A percentile compares a stretch with the other conserved stretches of the same genome.
These are phyloP conservation scores for Entelexis sorbosivorans DNA, from an alignment of 1,139 yeast species.

Conservation along the genomic window DNA sequence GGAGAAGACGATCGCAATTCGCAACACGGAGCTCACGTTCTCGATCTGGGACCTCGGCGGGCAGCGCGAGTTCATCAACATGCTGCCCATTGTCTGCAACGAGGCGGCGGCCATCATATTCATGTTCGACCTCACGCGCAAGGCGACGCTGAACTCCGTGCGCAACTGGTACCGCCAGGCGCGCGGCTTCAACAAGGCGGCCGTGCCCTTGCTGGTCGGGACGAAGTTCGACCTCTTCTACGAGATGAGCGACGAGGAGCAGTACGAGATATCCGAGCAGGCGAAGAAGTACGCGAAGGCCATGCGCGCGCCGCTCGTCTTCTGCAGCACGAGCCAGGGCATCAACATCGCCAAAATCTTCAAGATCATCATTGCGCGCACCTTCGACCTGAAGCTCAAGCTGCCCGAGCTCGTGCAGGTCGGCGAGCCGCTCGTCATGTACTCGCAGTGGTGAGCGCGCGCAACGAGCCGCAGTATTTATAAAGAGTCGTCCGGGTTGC, in stretches of 20 bases:
- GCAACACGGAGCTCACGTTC: constrained; percentile 82
- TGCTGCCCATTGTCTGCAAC: constrained; percentile 87
- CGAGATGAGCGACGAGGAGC: constrained; percentile 69
- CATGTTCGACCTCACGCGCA: constrained; percentile 84
- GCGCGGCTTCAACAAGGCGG: constrained; percentile 76
- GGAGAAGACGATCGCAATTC: constrained; percentile 79
- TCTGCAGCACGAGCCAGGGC: constrained; percentile 87
- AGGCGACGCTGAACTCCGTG: constrained; percentile 71
- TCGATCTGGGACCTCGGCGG: constrained; percentile 98
- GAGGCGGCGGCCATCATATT: constrained; percentile 91
- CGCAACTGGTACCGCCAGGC: constrained; percentile 96
- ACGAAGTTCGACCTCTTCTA: constrained; percentile 87
- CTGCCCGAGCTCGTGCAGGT: constrained; percentile 72
- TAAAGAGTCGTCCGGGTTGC: no score
- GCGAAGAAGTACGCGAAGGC: constrained; percentile 83
- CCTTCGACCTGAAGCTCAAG: constrained; percentile 75
- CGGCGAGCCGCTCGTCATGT: constrained; percentile 83
- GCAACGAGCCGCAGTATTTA: no score
- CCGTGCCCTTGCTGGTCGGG: constrained; percentile 86
- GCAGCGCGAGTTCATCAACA: constrained; percentile 86
- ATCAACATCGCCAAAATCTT: constrained; percentile 90
- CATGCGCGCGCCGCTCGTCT: constrained; percentile 82
- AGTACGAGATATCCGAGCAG: constrained; percentile 71
- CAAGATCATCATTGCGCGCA: constrained; percentile 81
- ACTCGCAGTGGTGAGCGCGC: constrained; percentile 33